These are phyloP conservation scores for Leucaena leucocephala DNA, from an alignment of 306 rosid species.

Conservation along the genomic window DNA sequence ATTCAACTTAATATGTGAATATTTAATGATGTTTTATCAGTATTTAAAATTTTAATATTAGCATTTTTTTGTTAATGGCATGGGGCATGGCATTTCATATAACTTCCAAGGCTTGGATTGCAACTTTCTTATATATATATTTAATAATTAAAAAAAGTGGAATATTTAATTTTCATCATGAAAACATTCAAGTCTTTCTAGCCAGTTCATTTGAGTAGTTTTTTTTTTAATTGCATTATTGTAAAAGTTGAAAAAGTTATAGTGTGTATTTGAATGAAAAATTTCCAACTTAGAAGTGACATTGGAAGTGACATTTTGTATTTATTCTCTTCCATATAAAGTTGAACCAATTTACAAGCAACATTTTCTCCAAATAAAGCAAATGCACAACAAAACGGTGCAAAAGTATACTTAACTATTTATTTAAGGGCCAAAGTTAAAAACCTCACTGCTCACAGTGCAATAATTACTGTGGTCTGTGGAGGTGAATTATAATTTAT, in stretches of 20 bases:
- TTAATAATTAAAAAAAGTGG: not conserved
- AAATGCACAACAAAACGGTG: conserved; percentile 14
- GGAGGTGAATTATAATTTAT: not conserved
- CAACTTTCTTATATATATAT: too few relatives aligned
- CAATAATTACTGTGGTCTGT: not conserved
- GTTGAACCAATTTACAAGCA: conserved; percentile 41
- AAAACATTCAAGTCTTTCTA: not conserved
- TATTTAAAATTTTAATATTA: too few relatives aligned
- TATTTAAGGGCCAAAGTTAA: conserved; percentile 6
- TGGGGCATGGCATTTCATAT: too few relatives aligned
- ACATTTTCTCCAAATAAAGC: conserved; percentile 35
- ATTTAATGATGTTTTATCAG: too few relatives aligned
- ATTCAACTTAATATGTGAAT: too few relatives aligned
- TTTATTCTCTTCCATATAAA: conserved; percentile 32
- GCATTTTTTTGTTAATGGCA: too few relatives aligned
- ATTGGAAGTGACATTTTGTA: conserved; percentile 35
- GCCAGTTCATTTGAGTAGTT: not conserved
- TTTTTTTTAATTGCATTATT: not conserved
- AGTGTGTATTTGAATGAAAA: not conserved
- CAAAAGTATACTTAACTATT: conserved; percentile 30
- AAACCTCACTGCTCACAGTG: not conserved
- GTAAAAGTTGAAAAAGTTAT: not conserved
- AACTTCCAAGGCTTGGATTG: too few relatives aligned
- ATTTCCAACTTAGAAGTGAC: not conserved
- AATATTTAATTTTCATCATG: not conserved